Evolutionary conservation across 352 stramenopile genomes (phyloP), one percentile per base, ranked within the genome.

Genomic region (Globisporangium middletonii): DNA sequence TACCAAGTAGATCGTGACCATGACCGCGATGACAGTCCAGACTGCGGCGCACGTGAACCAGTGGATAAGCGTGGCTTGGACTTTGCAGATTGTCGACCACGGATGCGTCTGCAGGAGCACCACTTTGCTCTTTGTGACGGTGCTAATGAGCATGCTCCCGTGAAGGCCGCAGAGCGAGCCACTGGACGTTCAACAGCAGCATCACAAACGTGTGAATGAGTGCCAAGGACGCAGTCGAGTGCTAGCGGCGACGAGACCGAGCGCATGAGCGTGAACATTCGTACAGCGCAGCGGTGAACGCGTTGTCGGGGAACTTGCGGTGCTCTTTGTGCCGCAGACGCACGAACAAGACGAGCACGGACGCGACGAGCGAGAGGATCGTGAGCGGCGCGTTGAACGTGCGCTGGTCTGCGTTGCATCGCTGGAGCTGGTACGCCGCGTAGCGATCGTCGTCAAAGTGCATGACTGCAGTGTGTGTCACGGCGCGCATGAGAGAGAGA

Each of bases 281-380:
- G 23, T 63, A 75, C 65, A 72, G 61, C n/a, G 62, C 38, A 47
- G 67, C 59, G 4, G 55, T 63, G 52, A 75, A 72, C 28, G 66
- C 62, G 18, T 63, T 75, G 46, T 75, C 64, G 4, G 68, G 68
- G 50, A 72, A 75, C 49, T 63, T 70, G 61, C 57, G 64, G 35
- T 68, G 59, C 46, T 72, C 64, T 12, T 64, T 52, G 13, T 63
- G 68, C 3, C 48, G 64, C 60, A 73, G 59, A 46, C 65, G 68
- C 30, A 65, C 43, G 50, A 64, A 7, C 43, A 75, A 54, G 13
- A 75, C 62, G 33, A 56, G 51, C 2, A 50, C 43, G 15, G 64
- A 64, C n/a, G 61, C 61, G 11, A 59, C 28, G 42, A 72, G 52
- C 27, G 67, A 75, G 43, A 67, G 48, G 16, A 70, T 62, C 5